phyloP scores from a whole-genome alignment of 306 rosid genomes.

The Comarum palustre region DNA sequence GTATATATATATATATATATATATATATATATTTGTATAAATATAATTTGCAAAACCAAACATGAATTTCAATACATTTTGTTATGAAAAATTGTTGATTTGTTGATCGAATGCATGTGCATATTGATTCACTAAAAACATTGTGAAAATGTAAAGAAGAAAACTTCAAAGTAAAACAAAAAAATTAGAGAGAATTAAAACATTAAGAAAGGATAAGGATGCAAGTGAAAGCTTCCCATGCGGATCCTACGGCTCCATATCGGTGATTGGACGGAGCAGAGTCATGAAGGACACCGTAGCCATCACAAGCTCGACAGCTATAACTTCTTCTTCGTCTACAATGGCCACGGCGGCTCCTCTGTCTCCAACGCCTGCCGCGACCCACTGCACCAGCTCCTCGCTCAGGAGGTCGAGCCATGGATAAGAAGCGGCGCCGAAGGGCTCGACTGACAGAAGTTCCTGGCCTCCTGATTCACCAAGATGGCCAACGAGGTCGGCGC shows the following conservation, averaged over 20 bases:
- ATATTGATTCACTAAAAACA: too few relatives aligned
- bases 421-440: not conserved
- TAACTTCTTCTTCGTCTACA: constrained; percentile 56
- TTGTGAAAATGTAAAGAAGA: too few relatives aligned
- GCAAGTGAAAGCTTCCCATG: not conserved
- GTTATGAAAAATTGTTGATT: too few relatives aligned
- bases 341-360: constrained; percentile 53
- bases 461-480: constrained; percentile 47
- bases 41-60: too few relatives aligned
- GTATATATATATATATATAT: too few relatives aligned
- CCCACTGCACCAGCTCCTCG: constrained; percentile 52
- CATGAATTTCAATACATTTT: too few relatives aligned
- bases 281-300: constrained; percentile 59
- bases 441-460: constrained; percentile 45
- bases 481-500: constrained; percentile 53
- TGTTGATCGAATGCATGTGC: too few relatives aligned
- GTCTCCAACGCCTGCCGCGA: constrained; percentile 64
- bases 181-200: too few relatives aligned
- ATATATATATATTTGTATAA: too few relatives aligned
- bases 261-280: constrained; percentile 59
- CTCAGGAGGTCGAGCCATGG: constrained; percentile 31
- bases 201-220: too few relatives aligned
- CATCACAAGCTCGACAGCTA: constrained; percentile 18
- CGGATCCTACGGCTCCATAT: constrained; percentile 43
- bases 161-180: too few relatives aligned